phyloP scores from a whole-genome alignment of 2,329 filamentous ascomycete species.

The Xylariomycetidae sp. region DNA sequence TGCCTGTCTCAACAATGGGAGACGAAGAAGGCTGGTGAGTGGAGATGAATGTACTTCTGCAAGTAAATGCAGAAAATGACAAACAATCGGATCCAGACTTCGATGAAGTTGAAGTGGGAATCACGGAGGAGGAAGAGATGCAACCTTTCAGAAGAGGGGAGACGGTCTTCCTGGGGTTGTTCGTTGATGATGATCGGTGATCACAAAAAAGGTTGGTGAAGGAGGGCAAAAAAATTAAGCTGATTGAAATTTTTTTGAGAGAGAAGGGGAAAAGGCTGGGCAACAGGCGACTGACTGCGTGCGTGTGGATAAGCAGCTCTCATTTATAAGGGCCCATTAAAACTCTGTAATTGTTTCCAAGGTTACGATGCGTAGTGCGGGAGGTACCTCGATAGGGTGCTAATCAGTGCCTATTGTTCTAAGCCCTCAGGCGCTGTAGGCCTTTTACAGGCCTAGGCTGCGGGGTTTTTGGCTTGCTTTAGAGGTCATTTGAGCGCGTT shows the following conservation, averaged over 20 bases:
- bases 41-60: conserved; percentile 17
- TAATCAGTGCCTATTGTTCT: too few relatives aligned
- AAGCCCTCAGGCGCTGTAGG: too few relatives aligned
- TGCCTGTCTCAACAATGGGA: too few relatives aligned
- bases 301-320: conserved; percentile 2
- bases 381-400: too few relatives aligned
- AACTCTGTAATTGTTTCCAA: too few relatives aligned
- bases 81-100: conserved; percentile 18
- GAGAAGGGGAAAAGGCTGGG: conserved; percentile 19
- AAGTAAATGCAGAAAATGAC: conserved; percentile 25
- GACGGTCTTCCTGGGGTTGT: conserved; percentile 20
- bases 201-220: conserved; percentile 17
- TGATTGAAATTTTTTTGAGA: conserved; percentile 25
- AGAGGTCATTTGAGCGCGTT: too few relatives aligned
- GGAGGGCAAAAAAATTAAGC: conserved; percentile 21
- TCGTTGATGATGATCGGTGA: conserved; percentile 22
- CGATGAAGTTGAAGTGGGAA: conserved; percentile 10
- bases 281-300: conserved; percentile 9
- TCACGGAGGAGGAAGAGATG: conserved; percentile 17
- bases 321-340: too few relatives aligned
- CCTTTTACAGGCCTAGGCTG: too few relatives aligned
- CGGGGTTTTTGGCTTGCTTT: too few relatives aligned
- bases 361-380: too few relatives aligned
- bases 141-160: conserved; percentile 22
- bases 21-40: too few relatives aligned